Evolutionary conservation across 495 filamentous ascomycete species (phyloP).

Genomic region (Parathielavia appendiculata): DNA sequence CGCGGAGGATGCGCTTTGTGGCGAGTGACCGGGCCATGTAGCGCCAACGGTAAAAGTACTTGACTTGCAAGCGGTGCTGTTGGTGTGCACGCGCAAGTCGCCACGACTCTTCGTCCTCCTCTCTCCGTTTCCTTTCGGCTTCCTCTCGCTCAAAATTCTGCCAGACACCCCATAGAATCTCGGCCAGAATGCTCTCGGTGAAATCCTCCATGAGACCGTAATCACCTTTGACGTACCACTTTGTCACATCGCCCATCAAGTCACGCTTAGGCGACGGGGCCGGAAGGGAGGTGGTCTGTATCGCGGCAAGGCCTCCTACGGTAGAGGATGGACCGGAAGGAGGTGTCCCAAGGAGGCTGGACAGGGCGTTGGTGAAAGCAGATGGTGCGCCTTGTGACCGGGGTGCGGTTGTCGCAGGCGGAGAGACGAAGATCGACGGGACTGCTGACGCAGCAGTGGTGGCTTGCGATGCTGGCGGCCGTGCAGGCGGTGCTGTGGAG

Average conservation of each 20-base stretch:
- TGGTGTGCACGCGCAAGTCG: constrained; percentile 37
- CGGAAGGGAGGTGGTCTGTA: background rate
- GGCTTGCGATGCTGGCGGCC: background rate
- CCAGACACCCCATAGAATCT: constrained; percentile 33
- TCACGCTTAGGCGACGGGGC: constrained; percentile 24
- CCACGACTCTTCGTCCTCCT: constrained; percentile 40
- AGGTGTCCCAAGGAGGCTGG: background rate
- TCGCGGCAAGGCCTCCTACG: background rate
- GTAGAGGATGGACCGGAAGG: background rate
- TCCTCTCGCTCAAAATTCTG: constrained; percentile 34
- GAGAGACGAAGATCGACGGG: constrained; percentile 10
- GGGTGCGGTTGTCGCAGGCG: background rate
- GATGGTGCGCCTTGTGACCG: background rate
- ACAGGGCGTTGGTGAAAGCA: background rate
- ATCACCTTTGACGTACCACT: constrained; percentile 45
- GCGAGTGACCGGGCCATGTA: constrained; percentile 31
- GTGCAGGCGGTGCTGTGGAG: background rate
- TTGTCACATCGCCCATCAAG: constrained; percentile 37
- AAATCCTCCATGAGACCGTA: constrained; percentile 41
- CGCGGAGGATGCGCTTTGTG: constrained; percentile 34
- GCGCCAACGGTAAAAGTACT: constrained; percentile 48
- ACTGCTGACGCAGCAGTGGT: background rate
- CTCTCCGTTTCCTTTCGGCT: constrained; percentile 32
- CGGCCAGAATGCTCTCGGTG: constrained; percentile 31
- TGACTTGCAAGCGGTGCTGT: constrained; percentile 38